These are phyloP conservation scores for Hyaloscypha variabilis DNA, from an alignment of 495 filamentous ascomycete species.

Conservation along the genomic window DNA sequence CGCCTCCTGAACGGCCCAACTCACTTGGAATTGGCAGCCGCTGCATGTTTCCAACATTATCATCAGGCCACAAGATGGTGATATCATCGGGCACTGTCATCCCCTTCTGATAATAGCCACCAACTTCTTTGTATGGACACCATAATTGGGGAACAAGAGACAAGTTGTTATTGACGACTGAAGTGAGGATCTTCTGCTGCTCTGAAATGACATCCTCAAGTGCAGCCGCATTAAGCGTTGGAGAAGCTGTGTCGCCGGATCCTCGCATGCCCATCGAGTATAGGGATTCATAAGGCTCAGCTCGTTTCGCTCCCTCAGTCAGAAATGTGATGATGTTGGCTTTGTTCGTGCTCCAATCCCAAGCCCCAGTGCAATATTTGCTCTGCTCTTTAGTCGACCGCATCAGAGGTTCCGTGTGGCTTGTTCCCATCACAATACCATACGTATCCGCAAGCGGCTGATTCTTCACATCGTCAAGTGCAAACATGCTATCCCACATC, in stretches of 20 bases:
- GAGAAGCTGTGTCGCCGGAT: constrained; percentile 61
- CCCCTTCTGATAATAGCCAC: constrained; percentile 65
- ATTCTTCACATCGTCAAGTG: constrained; percentile 66
- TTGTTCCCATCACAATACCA: constrained; percentile 71
- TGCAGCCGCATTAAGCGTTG: constrained; percentile 53
- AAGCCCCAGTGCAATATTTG: constrained; percentile 53
- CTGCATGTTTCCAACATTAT: constrained; percentile 74
- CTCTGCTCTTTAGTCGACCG: constrained; percentile 64
- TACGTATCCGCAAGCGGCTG: constrained; percentile 70
- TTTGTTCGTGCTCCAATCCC: constrained; percentile 69
- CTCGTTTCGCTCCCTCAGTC: constrained; percentile 63
- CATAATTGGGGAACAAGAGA: constrained; percentile 66
- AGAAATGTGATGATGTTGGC: constrained; percentile 66
- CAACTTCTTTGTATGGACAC: constrained; percentile 73
- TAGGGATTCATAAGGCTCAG: constrained; percentile 63
- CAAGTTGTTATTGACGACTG: constrained; percentile 54
- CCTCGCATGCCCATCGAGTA: constrained; percentile 78
- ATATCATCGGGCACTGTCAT: constrained; percentile 70
- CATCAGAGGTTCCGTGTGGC: constrained; percentile 74
- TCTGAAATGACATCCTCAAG: constrained; percentile 60
- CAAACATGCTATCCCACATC: constrained; percentile 70
- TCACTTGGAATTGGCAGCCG: constrained; percentile 65
- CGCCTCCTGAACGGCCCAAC: constrained; percentile 58
- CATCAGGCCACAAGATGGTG: constrained; percentile 73
- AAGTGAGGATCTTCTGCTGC: constrained; percentile 57